Conservation (phyloP, 306 rosid genomes). For the Medicago lupulina region DNA sequence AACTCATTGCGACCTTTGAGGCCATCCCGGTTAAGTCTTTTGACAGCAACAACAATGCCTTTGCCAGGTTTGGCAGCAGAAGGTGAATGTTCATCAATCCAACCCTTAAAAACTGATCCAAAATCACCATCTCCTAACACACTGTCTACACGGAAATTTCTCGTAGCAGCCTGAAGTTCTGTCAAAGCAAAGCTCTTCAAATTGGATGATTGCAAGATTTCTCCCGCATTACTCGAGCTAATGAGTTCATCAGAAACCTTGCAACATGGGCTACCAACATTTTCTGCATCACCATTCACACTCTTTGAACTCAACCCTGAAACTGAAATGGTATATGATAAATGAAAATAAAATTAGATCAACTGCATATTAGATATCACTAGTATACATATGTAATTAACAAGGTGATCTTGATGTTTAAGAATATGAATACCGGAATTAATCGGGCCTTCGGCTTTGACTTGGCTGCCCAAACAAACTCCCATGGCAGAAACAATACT, state of each 20-base stretch:
- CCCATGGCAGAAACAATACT: slow-evolving; percentile 56
- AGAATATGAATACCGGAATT: slow-evolving; percentile 43
- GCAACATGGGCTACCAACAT: slow-evolving; percentile 29
- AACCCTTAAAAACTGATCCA: slow-evolving; percentile 60
- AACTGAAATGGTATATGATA: slow-evolving; percentile 11
- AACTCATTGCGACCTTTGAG: slow-evolving; percentile 56
- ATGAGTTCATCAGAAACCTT: slow-evolving; percentile 36
- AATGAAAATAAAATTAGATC: slow-evolving; percentile 14
- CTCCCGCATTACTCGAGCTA: slow-evolving; percentile 49
- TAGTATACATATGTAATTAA: neutral
- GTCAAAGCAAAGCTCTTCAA: slow-evolving; percentile 55
- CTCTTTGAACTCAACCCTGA: slow-evolving; percentile 57
- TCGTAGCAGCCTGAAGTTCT: slow-evolving; percentile 63
- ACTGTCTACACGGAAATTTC: slow-evolving; percentile 63
- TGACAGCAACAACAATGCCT: slow-evolving; percentile 60
- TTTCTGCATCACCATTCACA: slow-evolving; percentile 40
- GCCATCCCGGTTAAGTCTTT: slow-evolving; percentile 56
- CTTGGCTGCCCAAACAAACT: slow-evolving; percentile 50
- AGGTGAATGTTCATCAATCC: slow-evolving; percentile 62
- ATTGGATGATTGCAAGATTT: slow-evolving; percentile 55
- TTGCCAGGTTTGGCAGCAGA: slow-evolving; percentile 61
- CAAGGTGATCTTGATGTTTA: neutral
- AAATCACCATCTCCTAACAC: slow-evolving; percentile 53
- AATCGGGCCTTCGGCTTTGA: slow-evolving; percentile 43
- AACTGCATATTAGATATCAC: neutral